These are phyloP conservation scores for Pelargonium citronellum DNA, from an alignment of 441 rosid genomes.

Conservation along the genomic window DNA sequence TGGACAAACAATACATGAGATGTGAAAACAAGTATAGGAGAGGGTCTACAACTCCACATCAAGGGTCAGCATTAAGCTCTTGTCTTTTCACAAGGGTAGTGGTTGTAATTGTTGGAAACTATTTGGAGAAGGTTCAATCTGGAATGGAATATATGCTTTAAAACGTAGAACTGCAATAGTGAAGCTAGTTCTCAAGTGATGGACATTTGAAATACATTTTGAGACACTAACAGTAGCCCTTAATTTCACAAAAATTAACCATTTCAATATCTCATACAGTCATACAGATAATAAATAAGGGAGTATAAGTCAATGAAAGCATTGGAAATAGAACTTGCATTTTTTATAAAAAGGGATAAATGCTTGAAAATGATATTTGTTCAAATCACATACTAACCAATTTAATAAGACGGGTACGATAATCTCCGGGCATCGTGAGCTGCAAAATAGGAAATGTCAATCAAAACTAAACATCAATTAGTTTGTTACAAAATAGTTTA, in stretches of 20 bases:
- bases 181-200: neutral
- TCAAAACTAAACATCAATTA: conserved; percentile 11
- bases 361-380: neutral
- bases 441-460: conserved; percentile 35
- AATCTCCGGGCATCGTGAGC: conserved; percentile 88
- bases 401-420: conserved; percentile 73
- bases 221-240: neutral
- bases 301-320: conserved; percentile 4
- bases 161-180: neutral
- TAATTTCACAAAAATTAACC: neutral
- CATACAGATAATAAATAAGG: neutral
- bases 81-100: neutral
- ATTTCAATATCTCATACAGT: neutral
- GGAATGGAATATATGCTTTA: neutral
- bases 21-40: neutral
- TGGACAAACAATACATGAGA: neutral
- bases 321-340: neutral
- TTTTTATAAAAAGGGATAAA: neutral
- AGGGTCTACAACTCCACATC: neutral
- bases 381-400: conserved; percentile 55
- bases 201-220: neutral
- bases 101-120: neutral
- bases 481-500: conserved; percentile 2
- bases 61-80: neutral
- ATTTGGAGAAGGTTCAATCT: neutral